These are phyloP conservation scores for Diphasiastrum complanatum DNA, from an alignment of 83 land plant species.

Conservation along the genomic window DNA sequence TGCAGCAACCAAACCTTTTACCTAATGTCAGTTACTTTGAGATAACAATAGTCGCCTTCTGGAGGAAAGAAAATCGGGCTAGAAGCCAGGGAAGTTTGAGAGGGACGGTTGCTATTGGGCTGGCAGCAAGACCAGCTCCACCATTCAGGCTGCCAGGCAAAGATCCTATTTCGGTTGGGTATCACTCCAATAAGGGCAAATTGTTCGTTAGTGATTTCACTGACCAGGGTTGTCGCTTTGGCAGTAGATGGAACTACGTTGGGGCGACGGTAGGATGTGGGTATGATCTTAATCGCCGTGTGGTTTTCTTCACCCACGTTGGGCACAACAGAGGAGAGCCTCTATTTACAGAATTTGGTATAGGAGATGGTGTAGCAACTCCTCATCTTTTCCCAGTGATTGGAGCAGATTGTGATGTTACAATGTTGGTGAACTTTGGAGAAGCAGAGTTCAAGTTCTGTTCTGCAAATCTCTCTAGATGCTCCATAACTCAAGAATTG, in stretches of 20 bases:
- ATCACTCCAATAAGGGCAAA: constrained; percentile 14
- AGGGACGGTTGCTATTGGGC: constrained; percentile 15
- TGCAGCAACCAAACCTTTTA: neutral
- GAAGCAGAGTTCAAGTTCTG: constrained; percentile 1
- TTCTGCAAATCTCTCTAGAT: neutral
- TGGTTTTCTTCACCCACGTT: constrained; percentile 9
- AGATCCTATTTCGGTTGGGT: constrained; percentile 16
- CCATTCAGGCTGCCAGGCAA: constrained; percentile 24
- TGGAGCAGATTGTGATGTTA: constrained; percentile 29
- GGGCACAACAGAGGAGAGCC: neutral
- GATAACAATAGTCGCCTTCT: constrained; percentile 17
- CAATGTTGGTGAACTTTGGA: constrained; percentile 22
- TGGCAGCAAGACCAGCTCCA: constrained; percentile 23
- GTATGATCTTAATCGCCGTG: constrained; percentile 5
- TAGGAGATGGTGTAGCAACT: neutral
- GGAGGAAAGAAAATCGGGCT: neutral
- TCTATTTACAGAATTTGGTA: neutral
- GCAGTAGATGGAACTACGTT: constrained; percentile 9
- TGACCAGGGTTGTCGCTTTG: constrained; percentile 5
- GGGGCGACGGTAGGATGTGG: constrained; percentile 33
- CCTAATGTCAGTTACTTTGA: constrained; percentile 18
- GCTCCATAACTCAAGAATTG: neutral
- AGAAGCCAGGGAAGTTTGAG: neutral
- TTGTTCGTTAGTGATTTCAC: constrained; percentile 4
- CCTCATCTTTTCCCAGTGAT: constrained; percentile 20